A percentile compares a stretch with the other conserved stretches of the same genome.
phyloP scores from a whole-genome alignment of 768 basidiomycete genomes.

The Lactifluus hygrophoroides region DNA sequence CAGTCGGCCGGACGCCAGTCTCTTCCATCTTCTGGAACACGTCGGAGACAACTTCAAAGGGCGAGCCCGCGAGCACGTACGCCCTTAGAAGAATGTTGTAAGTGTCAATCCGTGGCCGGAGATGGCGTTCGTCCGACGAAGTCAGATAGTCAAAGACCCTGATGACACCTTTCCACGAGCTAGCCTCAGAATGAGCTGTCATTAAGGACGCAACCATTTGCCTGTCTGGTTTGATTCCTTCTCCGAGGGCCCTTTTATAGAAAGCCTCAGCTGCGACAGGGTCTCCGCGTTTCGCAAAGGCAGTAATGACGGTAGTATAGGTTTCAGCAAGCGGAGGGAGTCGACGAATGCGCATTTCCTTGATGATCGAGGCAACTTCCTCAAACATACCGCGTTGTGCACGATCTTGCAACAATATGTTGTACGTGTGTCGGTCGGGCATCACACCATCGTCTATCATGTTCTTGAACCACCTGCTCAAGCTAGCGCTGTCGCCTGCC shows the following conservation, averaged over 20 bases:
- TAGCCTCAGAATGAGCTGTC: slow-evolving; percentile 75
- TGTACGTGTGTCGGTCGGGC: slow-evolving; percentile 52
- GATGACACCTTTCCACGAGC: slow-evolving; percentile 70
- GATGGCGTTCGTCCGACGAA: slow-evolving; percentile 28
- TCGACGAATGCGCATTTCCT: slow-evolving; percentile 51
- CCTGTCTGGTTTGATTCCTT: slow-evolving; percentile 55
- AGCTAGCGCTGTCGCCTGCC: slow-evolving; percentile 37
- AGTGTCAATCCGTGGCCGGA: slow-evolving; percentile 46
- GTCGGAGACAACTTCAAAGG: slow-evolving; percentile 52
- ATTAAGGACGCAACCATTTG: slow-evolving; percentile 64
- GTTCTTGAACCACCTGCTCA: slow-evolving; percentile 46
- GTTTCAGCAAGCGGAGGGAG: slow-evolving; percentile 40
- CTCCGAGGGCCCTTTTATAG: slow-evolving; percentile 53
- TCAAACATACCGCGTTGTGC: slow-evolving; percentile 46
- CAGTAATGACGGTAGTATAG: slow-evolving; percentile 61
- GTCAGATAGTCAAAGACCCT: slow-evolving; percentile 57
- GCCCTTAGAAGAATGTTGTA: slow-evolving; percentile 80
- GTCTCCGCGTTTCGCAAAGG: slow-evolving; percentile 56
- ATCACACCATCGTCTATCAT: slow-evolving; percentile 41
- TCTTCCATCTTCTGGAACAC: slow-evolving; percentile 51
- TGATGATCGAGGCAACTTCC: slow-evolving; percentile 40
- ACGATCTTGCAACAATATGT: slow-evolving; percentile 51
- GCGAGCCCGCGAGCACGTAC: slow-evolving; percentile 72
- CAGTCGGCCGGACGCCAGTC: slow-evolving; percentile 47
- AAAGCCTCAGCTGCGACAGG: slow-evolving; percentile 55